A percentile compares a stretch with the other conserved stretches of the same genome.
Conservation (phyloP, 768 basidiomycete species). For the Hygrophoropsis aurantiaca region DNA sequence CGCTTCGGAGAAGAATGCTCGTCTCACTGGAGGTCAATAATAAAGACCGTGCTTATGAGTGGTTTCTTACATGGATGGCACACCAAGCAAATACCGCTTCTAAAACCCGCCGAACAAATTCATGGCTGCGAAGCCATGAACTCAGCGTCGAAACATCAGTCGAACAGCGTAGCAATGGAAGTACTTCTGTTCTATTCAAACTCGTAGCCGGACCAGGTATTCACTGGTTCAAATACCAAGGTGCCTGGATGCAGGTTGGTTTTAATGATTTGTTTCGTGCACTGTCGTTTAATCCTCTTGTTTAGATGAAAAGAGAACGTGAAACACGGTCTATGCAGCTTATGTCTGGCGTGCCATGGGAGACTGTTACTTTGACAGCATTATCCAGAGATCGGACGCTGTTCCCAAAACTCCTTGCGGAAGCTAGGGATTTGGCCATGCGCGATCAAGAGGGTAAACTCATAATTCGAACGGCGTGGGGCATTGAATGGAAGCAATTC, state of each 20-base stretch:
- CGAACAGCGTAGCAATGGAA: conserved; percentile 88
- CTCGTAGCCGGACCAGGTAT: conserved; percentile 95
- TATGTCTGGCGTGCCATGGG: conserved; percentile 93
- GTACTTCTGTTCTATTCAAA: conserved; percentile 83
- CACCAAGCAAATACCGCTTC: conserved; percentile 47
- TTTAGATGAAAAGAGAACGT: conserved; percentile 89
- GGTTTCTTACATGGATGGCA: conserved; percentile 98
- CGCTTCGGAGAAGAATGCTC: conserved; percentile 86
- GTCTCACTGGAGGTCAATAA: conserved; percentile 96
- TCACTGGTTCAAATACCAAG: conserved; percentile 87
- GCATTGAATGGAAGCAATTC: conserved; percentile 94
- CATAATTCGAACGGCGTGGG: conserved; percentile 96
- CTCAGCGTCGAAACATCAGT: conserved; percentile 92
- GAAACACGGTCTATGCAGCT: conserved; percentile 91
- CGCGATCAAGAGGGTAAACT: conserved; percentile 88
- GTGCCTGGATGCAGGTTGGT: conserved; percentile 93
- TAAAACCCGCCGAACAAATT: conserved; percentile 22
- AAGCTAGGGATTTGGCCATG: conserved; percentile 90
- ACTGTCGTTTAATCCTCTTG: conserved; percentile 5
- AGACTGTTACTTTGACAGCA: conserved; percentile 92
- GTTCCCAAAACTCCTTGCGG: conserved; percentile 77
- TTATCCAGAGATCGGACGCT: conserved; percentile 82
- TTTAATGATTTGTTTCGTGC: not conserved
- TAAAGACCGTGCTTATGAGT: conserved; percentile 91
- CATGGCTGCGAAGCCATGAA: conserved; percentile 81